Conservation (phyloP, 768 basidiomycete species). For the Lactarius akahatsu region DNA sequence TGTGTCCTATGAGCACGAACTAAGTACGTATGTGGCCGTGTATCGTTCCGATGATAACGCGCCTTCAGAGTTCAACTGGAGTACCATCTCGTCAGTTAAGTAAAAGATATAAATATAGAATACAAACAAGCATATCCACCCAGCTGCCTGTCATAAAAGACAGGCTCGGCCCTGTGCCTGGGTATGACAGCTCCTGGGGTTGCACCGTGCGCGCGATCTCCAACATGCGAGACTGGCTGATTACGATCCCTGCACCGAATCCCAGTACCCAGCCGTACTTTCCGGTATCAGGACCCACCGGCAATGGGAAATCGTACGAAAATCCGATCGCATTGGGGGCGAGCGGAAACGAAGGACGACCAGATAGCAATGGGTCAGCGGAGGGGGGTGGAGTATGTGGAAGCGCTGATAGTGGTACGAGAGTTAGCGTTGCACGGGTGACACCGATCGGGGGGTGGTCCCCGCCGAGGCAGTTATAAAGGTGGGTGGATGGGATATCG, state of each 20-base stretch:
- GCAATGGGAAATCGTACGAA: constrained; percentile 54
- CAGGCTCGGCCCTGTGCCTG: constrained; percentile 45
- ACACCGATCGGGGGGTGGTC: constrained; percentile 45
- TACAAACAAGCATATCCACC: constrained; percentile 58
- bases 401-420: constrained; percentile 43
- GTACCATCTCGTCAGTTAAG: constrained; percentile 1
- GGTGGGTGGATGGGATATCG: constrained; percentile 52
- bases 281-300: constrained; percentile 34
- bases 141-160: constrained; percentile 56
- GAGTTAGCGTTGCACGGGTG: constrained; percentile 54
- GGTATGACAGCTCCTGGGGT: constrained; percentile 50
- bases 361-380: constrained; percentile 32
- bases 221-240: constrained; percentile 71
- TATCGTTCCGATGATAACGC: constrained; percentile 60
- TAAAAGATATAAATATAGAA: not conserved
- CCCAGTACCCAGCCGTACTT: constrained; percentile 63
- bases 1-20: not conserved
- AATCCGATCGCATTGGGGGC: constrained; percentile 45
- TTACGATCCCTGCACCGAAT: constrained; percentile 70
- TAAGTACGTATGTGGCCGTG: constrained; percentile 62
- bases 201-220: constrained; percentile 68
- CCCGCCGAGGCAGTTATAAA: constrained; percentile 47
- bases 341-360: constrained; percentile 56
- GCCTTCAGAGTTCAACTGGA: constrained; percentile 53
- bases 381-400: constrained; percentile 35